Evolutionary conservation across 352 stramenopile species (phyloP).

Genomic region (Phytophthora sp.): DNA sequence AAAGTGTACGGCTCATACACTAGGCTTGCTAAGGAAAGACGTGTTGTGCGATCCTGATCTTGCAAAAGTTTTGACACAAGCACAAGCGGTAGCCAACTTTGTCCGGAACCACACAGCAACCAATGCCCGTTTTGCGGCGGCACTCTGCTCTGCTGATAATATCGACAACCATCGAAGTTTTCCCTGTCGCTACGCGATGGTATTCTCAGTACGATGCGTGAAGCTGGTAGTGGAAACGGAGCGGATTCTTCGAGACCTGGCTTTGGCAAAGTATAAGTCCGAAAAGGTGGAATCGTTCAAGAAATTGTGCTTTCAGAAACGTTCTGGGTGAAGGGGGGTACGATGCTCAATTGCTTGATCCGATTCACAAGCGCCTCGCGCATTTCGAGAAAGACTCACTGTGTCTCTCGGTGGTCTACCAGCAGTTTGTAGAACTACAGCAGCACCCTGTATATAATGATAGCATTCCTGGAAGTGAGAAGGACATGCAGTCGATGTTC

Average conservation of each 20-base stretch:
- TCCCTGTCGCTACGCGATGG: constrained; percentile 7
- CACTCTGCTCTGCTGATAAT: neutral
- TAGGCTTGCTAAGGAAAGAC: constrained; percentile 7
- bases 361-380: constrained; percentile 11
- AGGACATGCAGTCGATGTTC: too few relatives aligned
- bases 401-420: constrained; percentile 15
- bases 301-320: neutral
- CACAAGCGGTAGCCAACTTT: constrained; percentile 7
- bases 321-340: constrained; percentile 11
- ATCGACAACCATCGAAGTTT: constrained; percentile 4
- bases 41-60: neutral
- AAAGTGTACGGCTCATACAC: neutral
- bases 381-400: constrained; percentile 16
- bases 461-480: neutral
- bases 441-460: constrained; percentile 12
- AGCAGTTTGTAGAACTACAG: constrained; percentile 10
- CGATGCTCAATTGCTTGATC: neutral
- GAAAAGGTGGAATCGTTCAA: neutral
- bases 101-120: constrained; percentile 11
- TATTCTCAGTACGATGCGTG: constrained; percentile 7
- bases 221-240: constrained; percentile 11
- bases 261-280: constrained; percentile 2
- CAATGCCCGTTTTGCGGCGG: neutral
- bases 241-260: constrained; percentile 3
- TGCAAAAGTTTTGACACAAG: constrained; percentile 1